Evolutionary conservation across 2,329 filamentous ascomycete species (phyloP), one percentile per base, ranked within the genome.

Genomic region (Allantophomopsis lycopodina): DNA sequence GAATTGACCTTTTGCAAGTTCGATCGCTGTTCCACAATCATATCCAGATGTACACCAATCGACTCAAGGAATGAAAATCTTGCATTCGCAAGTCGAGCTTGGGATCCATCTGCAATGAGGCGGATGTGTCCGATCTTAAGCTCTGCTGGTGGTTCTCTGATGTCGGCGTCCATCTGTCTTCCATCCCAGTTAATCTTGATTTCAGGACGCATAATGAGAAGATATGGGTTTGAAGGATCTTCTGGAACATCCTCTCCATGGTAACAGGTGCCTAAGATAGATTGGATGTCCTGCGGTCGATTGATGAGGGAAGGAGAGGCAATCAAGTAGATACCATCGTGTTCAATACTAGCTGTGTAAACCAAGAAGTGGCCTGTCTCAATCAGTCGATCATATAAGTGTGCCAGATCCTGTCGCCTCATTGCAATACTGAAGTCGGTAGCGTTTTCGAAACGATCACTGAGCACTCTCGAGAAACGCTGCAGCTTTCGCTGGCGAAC

Each of bases 401-500:
- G 76, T 43, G 79, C 77, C 44, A 93, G 68, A 23, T 83, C 76
- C 7, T 73, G 69, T 4, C 63, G 54, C 35, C 73, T 65, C 40
- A 87, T 71, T 30, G 82, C 79, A 53, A 96, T 82, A 57, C 84
- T 94, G 60, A 91, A 94, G 58, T 98, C 91, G 8, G 87, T 94
- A 5, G 85, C 84, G 54, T 98, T 96, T 58, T 98, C 91, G 53
- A 98, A 98, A 42, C 89, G 79, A 55, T 94, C 84, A 50, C 83
- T 88, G 40, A 98, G 62, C 56, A 94, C 85, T 48, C 87, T 76
- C 14, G 85, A 91, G 60, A 96, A 96, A 44, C 91, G 84, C 56
- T 96, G 94, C 46, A 98, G 69, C 73, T 96, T 96, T 59, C 91
- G 76, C 60, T 98, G 91, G 16, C 91, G 78, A 42, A 96, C 88